phyloP scores from a whole-genome alignment of 2,329 filamentous ascomycete species.

The Blastomyces percursus region DNA sequence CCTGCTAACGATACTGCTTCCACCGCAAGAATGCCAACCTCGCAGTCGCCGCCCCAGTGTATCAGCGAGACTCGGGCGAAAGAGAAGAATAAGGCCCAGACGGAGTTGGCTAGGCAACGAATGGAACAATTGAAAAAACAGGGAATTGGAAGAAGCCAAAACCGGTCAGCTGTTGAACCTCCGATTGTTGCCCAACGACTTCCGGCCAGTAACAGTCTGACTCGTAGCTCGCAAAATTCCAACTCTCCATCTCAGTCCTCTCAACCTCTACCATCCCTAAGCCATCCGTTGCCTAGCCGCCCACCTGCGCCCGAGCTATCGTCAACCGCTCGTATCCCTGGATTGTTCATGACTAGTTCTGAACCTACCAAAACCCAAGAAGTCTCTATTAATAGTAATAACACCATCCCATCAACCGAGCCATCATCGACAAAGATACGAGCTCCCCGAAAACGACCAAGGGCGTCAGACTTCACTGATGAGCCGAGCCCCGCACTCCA shows the following conservation, averaged over 20 bases:
- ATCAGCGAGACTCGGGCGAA: constrained; percentile 22
- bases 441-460: constrained; percentile 45
- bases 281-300: constrained; percentile 30
- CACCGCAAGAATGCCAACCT: constrained; percentile 17
- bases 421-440: constrained; percentile 11
- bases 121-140: constrained; percentile 61
- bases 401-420: background rate
- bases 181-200: background rate
- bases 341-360: constrained; percentile 39
- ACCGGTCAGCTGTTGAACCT: constrained; percentile 15
- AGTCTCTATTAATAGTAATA: background rate
- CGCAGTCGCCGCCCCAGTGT: constrained; percentile 3
- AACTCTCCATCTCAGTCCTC: constrained; percentile 2
- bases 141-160: constrained; percentile 32
- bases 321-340: constrained; percentile 37
- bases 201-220: constrained; percentile 5
- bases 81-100: constrained; percentile 52
- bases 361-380: constrained; percentile 2
- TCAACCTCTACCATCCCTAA: constrained; percentile 6
- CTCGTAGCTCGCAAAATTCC: constrained; percentile 7
- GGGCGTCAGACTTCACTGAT: constrained; percentile 58
- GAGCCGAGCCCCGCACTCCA: constrained; percentile 36
- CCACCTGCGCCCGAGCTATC: constrained; percentile 23
- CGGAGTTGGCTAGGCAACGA: constrained; percentile 64
- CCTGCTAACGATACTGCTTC: constrained; percentile 14